Percentiles rank a stretch among this genome's conserved stretches.
Conservation (phyloP, 1,284 basidiomycete species). For the Puccinia brachypodii region DNA sequence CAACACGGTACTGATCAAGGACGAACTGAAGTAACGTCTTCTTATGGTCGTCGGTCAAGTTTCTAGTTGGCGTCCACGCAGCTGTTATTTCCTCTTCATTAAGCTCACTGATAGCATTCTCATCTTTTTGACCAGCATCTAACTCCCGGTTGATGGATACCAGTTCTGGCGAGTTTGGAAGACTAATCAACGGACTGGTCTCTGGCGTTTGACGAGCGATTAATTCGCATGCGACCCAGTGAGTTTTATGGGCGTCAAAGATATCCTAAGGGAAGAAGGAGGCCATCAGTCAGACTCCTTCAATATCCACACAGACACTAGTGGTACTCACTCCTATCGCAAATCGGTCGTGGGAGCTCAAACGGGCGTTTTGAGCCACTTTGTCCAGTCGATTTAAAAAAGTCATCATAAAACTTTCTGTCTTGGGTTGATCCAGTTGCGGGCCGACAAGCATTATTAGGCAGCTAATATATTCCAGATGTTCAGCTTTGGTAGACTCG, state of each 20-base stretch:
- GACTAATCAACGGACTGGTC: background rate
- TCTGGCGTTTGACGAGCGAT: background rate
- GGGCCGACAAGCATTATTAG: constrained; percentile 83
- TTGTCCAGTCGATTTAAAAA: constrained; percentile 90
- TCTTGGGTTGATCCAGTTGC: constrained; percentile 66
- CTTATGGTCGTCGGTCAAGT: background rate
- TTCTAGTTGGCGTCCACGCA: background rate
- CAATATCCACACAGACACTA: background rate
- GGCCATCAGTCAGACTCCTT: background rate
- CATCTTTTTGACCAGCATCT: background rate
- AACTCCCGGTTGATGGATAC: background rate
- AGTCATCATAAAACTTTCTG: constrained; percentile 67
- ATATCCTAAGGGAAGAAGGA: background rate
- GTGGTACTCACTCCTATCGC: constrained; percentile 69
- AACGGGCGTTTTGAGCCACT: constrained; percentile 74
- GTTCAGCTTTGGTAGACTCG: constrained; percentile 75
- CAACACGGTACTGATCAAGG: background rate
- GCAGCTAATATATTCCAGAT: constrained; percentile 93
- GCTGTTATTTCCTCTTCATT: background rate
- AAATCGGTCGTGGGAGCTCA: constrained; percentile 85
- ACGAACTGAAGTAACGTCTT: background rate
- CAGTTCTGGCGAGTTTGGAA: background rate
- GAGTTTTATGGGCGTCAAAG: background rate
- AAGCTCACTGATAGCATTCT: background rate
- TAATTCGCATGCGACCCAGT: background rate